A percentile compares a stretch with the other conserved stretches of the same genome.
These are phyloP conservation scores for Microsporum audouinii DNA, from an alignment of 2,329 filamentous ascomycete genomes.

Conservation along the genomic window DNA sequence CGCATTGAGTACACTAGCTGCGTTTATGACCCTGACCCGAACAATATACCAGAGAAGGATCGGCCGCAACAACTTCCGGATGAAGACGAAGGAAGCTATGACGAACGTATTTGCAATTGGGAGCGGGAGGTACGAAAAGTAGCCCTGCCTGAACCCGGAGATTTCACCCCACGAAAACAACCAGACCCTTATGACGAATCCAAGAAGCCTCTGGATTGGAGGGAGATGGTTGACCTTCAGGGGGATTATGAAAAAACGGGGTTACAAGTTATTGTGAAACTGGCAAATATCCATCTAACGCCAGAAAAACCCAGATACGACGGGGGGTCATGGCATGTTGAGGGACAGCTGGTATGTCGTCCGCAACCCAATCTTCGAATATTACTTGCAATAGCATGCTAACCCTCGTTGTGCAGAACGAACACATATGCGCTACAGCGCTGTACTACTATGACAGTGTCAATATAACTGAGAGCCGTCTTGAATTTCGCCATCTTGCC, in stretches of 20 bases:
- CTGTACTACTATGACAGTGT: slow-evolving; percentile 51
- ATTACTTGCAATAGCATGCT: neutral
- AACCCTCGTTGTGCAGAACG: slow-evolving; percentile 35
- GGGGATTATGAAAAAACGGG: slow-evolving; percentile 27
- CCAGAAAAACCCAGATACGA: slow-evolving; percentile 46
- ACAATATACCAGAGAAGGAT: slow-evolving; percentile 15
- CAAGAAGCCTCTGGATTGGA: slow-evolving; percentile 15
- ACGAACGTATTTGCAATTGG: neutral
- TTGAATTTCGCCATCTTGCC: slow-evolving; percentile 42
- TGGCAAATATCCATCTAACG: slow-evolving; percentile 49
- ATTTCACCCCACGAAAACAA: slow-evolving; percentile 11
- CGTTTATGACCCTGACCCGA: slow-evolving; percentile 13
- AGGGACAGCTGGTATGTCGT: slow-evolving; percentile 34
- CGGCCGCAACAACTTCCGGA: slow-evolving; percentile 4
- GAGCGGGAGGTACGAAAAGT: slow-evolving; percentile 9
- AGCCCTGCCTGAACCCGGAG: slow-evolving; percentile 14
- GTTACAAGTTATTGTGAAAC: slow-evolving; percentile 53
- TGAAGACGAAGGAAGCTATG: slow-evolving; percentile 11
- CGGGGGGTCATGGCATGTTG: slow-evolving; percentile 35
- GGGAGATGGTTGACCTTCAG: slow-evolving; percentile 15
- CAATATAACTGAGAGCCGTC: slow-evolving; percentile 45
- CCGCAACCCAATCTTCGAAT: neutral
- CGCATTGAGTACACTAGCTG: slow-evolving; percentile 9
- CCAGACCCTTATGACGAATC: slow-evolving; percentile 7
- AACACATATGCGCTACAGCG: slow-evolving; percentile 52